Evolutionary conservation across 163 green algal genomes (phyloP), one percentile per base, ranked within the genome.

Genomic region (Chloroidium sp.): DNA sequence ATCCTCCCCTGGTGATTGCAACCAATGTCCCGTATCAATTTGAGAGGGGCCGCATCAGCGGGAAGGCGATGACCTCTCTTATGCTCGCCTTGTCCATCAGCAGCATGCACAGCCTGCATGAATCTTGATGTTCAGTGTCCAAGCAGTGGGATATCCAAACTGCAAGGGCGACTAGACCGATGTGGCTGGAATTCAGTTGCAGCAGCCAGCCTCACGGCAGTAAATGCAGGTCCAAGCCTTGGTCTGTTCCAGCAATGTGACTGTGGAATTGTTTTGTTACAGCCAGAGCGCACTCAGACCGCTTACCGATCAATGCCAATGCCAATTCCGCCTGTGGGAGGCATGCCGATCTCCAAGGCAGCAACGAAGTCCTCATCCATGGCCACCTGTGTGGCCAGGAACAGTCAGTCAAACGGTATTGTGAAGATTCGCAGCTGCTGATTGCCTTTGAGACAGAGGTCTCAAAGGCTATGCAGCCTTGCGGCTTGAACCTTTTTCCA

Each of bases 281-380:
- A 36, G 36, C 67, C 67, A 72, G 67, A 72, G 6, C 6, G 67
- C 6, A 6, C 6, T n/a, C 67, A 72, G 67, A n/a, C 6, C 10
- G 74, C n/a, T 10, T 14, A 64, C 1, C 96, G 87, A 82, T 99
- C 96, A 58, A 99, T 90, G 58, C 96, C 96, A 69, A 99, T 94
- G 58, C 96, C 96, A 90, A 99, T 95, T n/a, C 96, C 96, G 1
- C 89, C 96, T 3, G 95, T 97, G 2, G 96, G 96, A 36, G 96
- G 96, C 93, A 99, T 95, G 61, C 96, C 96, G 80, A 98, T 95
- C 87, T 99, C 96, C 59, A 99, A 87, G 14, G 96, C 95, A 2
- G 87, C 94, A 13, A 99, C 82, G 85, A 99, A 99, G 87, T 99
- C 96, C 75, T 98, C 94, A 87, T 99, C 96, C 4, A 99, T 80